A percentile compares a stretch with the other conserved stretches of the same genome.
phyloP scores from a whole-genome alignment of 768 basidiomycete species.

The Macrolepiota albuminosa region DNA sequence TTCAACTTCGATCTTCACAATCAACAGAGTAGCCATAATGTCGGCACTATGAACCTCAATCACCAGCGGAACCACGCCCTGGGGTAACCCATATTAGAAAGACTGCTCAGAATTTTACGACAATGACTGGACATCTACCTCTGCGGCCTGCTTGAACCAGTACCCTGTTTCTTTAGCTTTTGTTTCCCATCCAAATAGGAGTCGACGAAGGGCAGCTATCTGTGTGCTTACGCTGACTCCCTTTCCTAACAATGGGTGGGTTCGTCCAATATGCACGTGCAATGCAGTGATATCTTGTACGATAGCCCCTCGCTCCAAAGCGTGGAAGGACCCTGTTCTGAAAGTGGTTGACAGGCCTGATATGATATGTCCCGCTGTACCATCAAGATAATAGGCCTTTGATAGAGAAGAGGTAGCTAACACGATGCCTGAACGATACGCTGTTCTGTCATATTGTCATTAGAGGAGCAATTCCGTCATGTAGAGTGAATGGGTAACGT shows the following conservation, averaged over 20 bases:
- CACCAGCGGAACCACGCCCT: slow-evolving; percentile 65
- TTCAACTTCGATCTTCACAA: slow-evolving; percentile 66
- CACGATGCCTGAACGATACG: slow-evolving; percentile 65
- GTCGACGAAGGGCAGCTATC: slow-evolving; percentile 55
- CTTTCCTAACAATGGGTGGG: slow-evolving; percentile 28
- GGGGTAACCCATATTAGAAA: slow-evolving; percentile 5
- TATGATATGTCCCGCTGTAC: slow-evolving; percentile 39
- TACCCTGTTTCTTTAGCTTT: slow-evolving; percentile 41
- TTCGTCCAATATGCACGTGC: slow-evolving; percentile 51
- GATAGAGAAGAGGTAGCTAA: slow-evolving; percentile 48
- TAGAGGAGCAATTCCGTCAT: background rate
- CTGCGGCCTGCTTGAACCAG: slow-evolving; percentile 54
- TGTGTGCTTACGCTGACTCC: slow-evolving; percentile 60
- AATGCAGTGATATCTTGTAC: slow-evolving; percentile 58
- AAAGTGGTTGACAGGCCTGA: slow-evolving; percentile 61
- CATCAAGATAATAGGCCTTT: slow-evolving; percentile 35
- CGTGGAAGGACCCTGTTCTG: slow-evolving; percentile 50
- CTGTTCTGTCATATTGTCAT: slow-evolving; percentile 37
- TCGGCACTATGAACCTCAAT: slow-evolving; percentile 67
- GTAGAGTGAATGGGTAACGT: slow-evolving; percentile 24
- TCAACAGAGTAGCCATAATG: slow-evolving; percentile 64
- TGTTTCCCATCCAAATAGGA: slow-evolving; percentile 53
- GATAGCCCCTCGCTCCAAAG: slow-evolving; percentile 56
- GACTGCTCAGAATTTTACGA: background rate
- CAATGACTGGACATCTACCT: slow-evolving; percentile 28